phyloP scores from a whole-genome alignment of 129 eudicot species.

The Silybum marianum region DNA sequence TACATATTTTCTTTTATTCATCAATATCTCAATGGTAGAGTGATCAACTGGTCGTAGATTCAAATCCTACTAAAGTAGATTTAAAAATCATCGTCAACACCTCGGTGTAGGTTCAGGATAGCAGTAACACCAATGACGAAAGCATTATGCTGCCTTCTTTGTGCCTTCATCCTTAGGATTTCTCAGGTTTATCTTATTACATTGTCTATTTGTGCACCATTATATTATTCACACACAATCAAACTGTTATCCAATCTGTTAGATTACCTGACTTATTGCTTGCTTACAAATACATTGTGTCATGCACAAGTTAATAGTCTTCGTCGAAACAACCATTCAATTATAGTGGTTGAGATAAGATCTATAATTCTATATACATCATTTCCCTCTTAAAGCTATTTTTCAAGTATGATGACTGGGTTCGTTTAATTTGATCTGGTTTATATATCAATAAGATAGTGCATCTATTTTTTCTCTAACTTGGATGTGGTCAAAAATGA shows the following conservation, averaged over 20 bases:
- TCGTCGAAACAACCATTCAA: not conserved
- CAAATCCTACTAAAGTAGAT: too few species aligned
- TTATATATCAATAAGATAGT: too few species aligned
- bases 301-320: not conserved
- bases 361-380: not conserved
- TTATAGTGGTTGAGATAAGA: not conserved
- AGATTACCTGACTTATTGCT: not conserved
- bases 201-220: not conserved
- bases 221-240: not conserved
- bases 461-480: not conserved
- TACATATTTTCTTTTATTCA: not conserved
- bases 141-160: too few species aligned
- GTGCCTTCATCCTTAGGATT: too few species aligned
- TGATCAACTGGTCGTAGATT: too few species aligned
- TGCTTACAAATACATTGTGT: not conserved
- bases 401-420: too few species aligned
- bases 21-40: too few species aligned
- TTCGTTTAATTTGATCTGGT: not conserved
- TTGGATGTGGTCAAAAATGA: not conserved
- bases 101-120: too few species aligned
- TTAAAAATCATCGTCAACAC: too few species aligned
- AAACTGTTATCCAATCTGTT: not conserved
- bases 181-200: not conserved
- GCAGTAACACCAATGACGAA: too few species aligned
- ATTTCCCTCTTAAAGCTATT: too few species aligned